phyloP scores from a whole-genome alignment of 805 yeast genomes.

The Candida coquimbonensis region DNA sequence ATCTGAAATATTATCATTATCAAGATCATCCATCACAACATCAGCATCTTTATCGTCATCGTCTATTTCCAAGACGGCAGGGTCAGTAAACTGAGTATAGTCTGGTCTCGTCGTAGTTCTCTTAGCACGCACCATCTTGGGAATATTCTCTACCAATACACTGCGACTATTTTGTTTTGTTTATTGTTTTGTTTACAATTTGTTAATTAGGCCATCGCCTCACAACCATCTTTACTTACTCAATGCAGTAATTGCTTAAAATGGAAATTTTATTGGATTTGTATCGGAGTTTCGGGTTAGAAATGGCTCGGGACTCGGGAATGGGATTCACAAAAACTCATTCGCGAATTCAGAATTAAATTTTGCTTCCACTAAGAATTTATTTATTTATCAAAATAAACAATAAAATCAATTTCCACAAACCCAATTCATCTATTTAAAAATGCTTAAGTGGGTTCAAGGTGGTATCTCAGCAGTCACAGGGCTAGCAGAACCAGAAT shows the following conservation, averaged over 20 bases:
- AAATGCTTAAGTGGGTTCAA: constrained; percentile 77
- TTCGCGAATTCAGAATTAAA: too few species aligned
- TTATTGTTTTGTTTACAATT: too few species aligned
- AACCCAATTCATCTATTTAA: not conserved
- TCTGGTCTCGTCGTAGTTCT: constrained; percentile 6
- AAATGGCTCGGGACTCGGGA: too few species aligned
- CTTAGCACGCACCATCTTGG: constrained; percentile 4
- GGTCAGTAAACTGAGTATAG: constrained; percentile 7
- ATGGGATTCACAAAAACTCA: not conserved
- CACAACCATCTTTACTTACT: too few species aligned
- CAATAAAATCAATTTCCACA: not conserved
- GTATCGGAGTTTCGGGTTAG: too few species aligned
- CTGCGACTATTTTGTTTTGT: too few species aligned
- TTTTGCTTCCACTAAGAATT: not conserved
- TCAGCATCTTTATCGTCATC: constrained; percentile 11
- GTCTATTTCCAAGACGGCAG: not conserved
- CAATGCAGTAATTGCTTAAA: too few species aligned
- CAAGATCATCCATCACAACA: not conserved
- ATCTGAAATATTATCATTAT: not conserved
- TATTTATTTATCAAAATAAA: not conserved
- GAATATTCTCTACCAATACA: too few species aligned
- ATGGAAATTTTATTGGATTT: too few species aligned
- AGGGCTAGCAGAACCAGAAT: constrained; percentile 96
- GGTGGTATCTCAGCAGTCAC: constrained; percentile 88
- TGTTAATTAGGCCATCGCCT: too few species aligned